Evolutionary conservation across 176 grass and related monocot genomes (phyloP), one percentile per base, ranked within the genome.

Genomic region (Tuctoria greenei): DNA sequence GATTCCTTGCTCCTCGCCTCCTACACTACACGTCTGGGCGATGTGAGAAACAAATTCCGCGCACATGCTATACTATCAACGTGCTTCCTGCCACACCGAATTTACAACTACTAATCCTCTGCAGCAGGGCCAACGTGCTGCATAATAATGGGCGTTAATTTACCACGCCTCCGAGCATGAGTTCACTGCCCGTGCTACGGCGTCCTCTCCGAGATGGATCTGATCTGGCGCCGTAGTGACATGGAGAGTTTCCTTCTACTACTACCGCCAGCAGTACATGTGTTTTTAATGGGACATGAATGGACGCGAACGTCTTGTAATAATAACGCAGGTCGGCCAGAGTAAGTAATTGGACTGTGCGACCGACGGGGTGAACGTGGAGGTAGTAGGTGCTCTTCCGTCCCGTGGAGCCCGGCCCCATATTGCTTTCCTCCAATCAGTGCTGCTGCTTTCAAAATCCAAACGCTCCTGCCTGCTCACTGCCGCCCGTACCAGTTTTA

Each of bases 201-300:
- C 69, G 20, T 64, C 71, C 1, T 24, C 52, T 26, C 72, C 21
- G 20, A 81, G 72, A 77, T 86, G 65, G 72, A 77, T 86, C 79
- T 71, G 72, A 77, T 86, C 79, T 71, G 72, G 10, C 23, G 45
- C 58, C 46, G 56, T 25, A 58, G 40, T 35, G n/a, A 24, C 38
- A 20, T 39, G 16, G 27, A n/a, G 35, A 5, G 69, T 21, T 43
- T 57, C 4, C 51, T 28, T 27, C 51, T 21, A 21, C 21, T 39
- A n/a, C 61, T 10, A 44, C 15, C 44, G 46, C 31, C 47, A 37
- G 72, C 5, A 18, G 5, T 42, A 6, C 79, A 35, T 20, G 66
- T 12, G 34, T 21, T 66, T 82, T 82, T 40, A 72, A 66, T 23
- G 35, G 35, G 35, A 26, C 66, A 74, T 79, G 24, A 83, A 83